Conservation (phyloP, 2,329 filamentous ascomycete species). For the Diaporthe humulicola region DNA sequence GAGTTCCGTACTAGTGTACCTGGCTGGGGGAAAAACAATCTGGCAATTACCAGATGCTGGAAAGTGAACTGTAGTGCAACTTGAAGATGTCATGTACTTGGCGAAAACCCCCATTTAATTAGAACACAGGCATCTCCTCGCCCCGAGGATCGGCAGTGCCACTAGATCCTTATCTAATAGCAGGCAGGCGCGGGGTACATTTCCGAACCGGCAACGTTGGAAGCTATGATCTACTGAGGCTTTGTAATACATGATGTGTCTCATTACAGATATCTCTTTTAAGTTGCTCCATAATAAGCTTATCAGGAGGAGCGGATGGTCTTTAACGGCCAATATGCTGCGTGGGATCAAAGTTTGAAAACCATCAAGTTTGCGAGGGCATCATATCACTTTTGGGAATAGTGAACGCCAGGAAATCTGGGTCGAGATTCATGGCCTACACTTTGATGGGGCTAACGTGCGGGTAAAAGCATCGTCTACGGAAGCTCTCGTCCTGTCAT, state of each 20-base stretch:
- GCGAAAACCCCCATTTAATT: not conserved
- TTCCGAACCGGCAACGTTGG: constrained; percentile 3
- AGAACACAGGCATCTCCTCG: not conserved
- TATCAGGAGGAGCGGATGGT: not conserved
- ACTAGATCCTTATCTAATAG: constrained; percentile 9
- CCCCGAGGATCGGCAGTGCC: constrained; percentile 13
- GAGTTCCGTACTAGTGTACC: not conserved
- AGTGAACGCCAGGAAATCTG: not conserved
- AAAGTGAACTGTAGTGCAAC: not conserved
- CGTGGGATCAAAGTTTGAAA: not conserved
- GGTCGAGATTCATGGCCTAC: not conserved
- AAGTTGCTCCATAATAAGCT: not conserved
- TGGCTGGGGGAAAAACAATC: not conserved
- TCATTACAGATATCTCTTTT: not conserved
- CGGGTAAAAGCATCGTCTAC: not conserved
- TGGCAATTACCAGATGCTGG: not conserved
- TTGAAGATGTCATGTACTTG: not conserved
- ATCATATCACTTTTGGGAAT: not conserved
- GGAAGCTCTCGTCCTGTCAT: no score
- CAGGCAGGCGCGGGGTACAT: constrained; percentile 5
- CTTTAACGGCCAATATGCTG: not conserved
- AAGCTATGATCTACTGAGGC: not conserved
- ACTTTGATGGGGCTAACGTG: not conserved
- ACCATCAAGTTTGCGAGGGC: not conserved
- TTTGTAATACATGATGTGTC: not conserved